Evolutionary conservation across 78 protist genomes (phyloP), one percentile per base, ranked within the genome.

Genomic region (Chrysochromulina parva): DNA sequence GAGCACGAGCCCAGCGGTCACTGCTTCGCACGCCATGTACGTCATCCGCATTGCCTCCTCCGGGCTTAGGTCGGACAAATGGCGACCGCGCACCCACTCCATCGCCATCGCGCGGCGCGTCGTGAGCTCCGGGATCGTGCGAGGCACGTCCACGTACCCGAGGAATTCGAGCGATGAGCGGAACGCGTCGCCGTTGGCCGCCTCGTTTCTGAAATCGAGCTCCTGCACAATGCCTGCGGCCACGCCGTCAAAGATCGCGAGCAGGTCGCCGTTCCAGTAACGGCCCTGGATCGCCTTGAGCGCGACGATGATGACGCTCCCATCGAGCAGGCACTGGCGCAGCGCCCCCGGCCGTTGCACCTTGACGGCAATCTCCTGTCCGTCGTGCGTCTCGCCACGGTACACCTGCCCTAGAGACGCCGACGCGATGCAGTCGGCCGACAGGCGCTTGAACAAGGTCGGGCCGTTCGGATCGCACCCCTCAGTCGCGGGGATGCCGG

Each of bases 361-460:
- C 84, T 74, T 74, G 19, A 74, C 84, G 24, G 84, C 84, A 26
- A 74, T 26, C 9, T 74, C 84, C 57, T 4, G 17, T 4, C 84
- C 84, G 38, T 28, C 52, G 52, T 48, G 53, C n/a, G 11, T 3
- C n/a, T 9, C 5, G 19, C 11, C 84, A 9, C 26, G 1, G 84
- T 74, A 74, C 47, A 74, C 84, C 55, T 74, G 84, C 7, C 84
- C 84, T 16, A 74, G 53, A 5, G 84, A 74, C 9, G 84, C 84
- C 57, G n/a, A 16, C 26, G 84, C 84, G 84, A 74, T 47, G 19
- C 57, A 55, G 11, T 11, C 4, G 84, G 3, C 55, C 19, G 47
- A 22, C 57, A 74, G 3, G 52, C 13, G 0, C 0, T 10, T 55
- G n/a, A 74, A 74, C n/a, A 74, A 50, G 50, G 78, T 28, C 53